Evolutionary conservation across 1,284 basidiomycete species (phyloP).

Genomic region (Ceraceosorus guamensis): DNA sequence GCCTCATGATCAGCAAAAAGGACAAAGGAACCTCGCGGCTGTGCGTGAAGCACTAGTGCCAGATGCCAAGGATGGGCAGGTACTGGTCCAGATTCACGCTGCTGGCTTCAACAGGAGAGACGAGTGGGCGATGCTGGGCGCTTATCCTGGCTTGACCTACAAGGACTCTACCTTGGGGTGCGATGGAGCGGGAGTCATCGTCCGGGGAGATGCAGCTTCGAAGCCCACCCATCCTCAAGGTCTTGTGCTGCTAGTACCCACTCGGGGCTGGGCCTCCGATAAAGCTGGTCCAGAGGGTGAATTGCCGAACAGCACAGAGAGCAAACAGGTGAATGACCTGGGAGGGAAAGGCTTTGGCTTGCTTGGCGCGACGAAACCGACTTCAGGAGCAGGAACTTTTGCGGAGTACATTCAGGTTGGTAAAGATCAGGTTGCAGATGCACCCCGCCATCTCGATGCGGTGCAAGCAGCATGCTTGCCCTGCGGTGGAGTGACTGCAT

Average conservation of each 20-base stretch:
- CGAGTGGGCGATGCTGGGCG: slow-evolving; percentile 65
- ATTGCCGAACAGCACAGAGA: slow-evolving; percentile 24
- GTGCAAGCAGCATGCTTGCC: slow-evolving; percentile 69
- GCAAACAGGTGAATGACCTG: slow-evolving; percentile 11
- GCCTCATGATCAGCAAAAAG: neutral
- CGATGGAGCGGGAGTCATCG: slow-evolving; percentile 61
- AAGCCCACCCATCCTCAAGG: neutral
- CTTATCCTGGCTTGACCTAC: slow-evolving; percentile 66
- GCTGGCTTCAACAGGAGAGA: slow-evolving; percentile 73
- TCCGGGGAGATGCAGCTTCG: slow-evolving; percentile 1
- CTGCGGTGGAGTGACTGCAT: slow-evolving; percentile 69
- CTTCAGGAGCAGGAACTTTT: slow-evolving; percentile 59
- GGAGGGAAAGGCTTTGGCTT: slow-evolving; percentile 39
- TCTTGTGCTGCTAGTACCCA: slow-evolving; percentile 66
- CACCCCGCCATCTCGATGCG: slow-evolving; percentile 65
- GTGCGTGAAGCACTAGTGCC: slow-evolving; percentile 2
- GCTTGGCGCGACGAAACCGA: slow-evolving; percentile 30
- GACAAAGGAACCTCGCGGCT: slow-evolving; percentile 1
- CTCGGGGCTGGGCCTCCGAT: slow-evolving; percentile 66
- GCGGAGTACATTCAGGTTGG: slow-evolving; percentile 68
- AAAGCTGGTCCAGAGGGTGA: slow-evolving; percentile 53
- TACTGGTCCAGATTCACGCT: slow-evolving; percentile 49
- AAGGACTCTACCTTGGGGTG: slow-evolving; percentile 60
- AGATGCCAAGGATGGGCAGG: neutral
- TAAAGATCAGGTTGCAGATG: slow-evolving; percentile 61